Base-by-base conservation (phyloP, 2,329 filamentous ascomycete genomes). In the Fusarium mangiferae region DNA sequence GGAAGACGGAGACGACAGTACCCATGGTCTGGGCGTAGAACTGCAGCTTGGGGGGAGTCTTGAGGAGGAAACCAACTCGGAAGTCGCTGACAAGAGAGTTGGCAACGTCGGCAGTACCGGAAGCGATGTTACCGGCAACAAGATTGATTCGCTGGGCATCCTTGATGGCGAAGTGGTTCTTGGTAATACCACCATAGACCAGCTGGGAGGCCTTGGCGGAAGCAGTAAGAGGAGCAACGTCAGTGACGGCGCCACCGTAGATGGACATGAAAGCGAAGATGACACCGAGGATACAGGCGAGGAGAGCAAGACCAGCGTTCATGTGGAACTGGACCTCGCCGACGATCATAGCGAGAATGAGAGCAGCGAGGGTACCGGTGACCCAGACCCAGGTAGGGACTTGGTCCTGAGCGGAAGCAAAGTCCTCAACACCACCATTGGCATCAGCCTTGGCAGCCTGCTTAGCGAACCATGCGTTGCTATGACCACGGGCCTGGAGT, bases 131-230 rank as follows among this genome's bases (percentile, higher is more conserved):
- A 72, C 91, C 91, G 46, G 90, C 90, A 38, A 92, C 86, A 36
- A 93, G 81, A 83, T 93, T 93, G 81, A 93, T 86, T 57, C 86
- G 84, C 82, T 92, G 91, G 2, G 90, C 89, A 22, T 87, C 80
- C 12, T 82, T 74, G 62, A 88, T 73, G 4, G 81, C 76, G 80
- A 87, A 88, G 72, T 86, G 82, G 65, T 87, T 84, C 71, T 87
- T 85, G 41, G 90, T 92, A 36, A 90, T 90, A 57, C 88, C 91
- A 73, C 91, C 91, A 52, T 91, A 90, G 62, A 93, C 86, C 64
- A 93, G 88, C 83, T 93, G 91, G 4, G 90, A 91, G 9, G 91
- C 91, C 82, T 93, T 93, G 73, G 90, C 87, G 1, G 90, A 90
- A 7, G 91, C 90, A 7, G 91, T 92, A 6, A 93, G 83, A 1